These are phyloP conservation scores for Fusarium nisikadoi DNA, from an alignment of 2,329 filamentous ascomycete species.

Conservation along the genomic window DNA sequence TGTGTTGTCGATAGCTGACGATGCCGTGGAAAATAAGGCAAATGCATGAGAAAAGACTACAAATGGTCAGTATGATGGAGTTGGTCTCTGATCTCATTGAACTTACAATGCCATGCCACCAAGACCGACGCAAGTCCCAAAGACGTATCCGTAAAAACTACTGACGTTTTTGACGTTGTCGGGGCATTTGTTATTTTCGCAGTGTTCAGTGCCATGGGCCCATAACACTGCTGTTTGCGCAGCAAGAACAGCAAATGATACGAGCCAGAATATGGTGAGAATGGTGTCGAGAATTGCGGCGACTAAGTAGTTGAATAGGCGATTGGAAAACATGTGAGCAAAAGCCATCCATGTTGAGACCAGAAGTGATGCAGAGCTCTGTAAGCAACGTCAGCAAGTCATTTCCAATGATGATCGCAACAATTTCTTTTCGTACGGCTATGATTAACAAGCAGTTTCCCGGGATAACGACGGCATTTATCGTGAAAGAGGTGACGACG, in stretches of 20 bases:
- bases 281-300: slow-evolving; percentile 62
- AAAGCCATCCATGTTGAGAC: slow-evolving; percentile 59
- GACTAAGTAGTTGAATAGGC: slow-evolving; percentile 64
- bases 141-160: slow-evolving; percentile 43
- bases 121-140: slow-evolving; percentile 52
- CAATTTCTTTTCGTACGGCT: slow-evolving; percentile 49
- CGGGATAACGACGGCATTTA: slow-evolving; percentile 48
- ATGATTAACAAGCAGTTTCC: slow-evolving; percentile 51
- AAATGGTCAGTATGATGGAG: neutral
- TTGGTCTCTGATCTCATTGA: accelerated
- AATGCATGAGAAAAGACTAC: slow-evolving; percentile 56
- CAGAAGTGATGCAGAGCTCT: slow-evolving; percentile 58
- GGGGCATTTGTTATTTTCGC: slow-evolving; percentile 40
- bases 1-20: slow-evolving; percentile 57
- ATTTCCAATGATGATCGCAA: accelerated
- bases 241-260: slow-evolving; percentile 56
- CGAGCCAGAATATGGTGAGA: slow-evolving; percentile 64
- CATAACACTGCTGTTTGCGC: slow-evolving; percentile 46
- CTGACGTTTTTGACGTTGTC: neutral
- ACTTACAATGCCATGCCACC: slow-evolving; percentile 58
- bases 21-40: slow-evolving; percentile 55
- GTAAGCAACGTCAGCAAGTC: neutral
- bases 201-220: slow-evolving; percentile 32
- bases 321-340: slow-evolving; percentile 53
- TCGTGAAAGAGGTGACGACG: slow-evolving; percentile 59